phyloP scores from a whole-genome alignment of 257 asterid species.

The Solanum pinnatisectum region DNA sequence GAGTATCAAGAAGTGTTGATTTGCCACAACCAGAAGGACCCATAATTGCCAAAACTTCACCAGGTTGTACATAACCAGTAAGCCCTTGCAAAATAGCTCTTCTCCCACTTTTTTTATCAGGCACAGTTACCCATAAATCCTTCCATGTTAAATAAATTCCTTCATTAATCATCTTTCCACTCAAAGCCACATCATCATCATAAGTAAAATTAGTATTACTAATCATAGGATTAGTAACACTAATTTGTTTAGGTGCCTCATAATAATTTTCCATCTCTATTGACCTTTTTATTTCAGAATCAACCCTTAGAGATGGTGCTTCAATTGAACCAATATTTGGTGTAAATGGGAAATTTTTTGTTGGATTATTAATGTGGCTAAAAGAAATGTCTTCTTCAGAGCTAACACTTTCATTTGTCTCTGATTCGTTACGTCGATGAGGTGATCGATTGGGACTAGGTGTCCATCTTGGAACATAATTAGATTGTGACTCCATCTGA shows the following conservation, averaged over 20 bases:
- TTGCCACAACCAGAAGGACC: slow-evolving; percentile 72
- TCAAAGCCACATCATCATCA: background rate
- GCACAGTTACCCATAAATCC: slow-evolving; percentile 45
- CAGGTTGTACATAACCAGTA: slow-evolving; percentile 47
- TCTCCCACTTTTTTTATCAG: slow-evolving; percentile 18
- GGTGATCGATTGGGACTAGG: slow-evolving; percentile 17
- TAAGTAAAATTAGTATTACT: background rate
- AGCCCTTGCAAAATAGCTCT: slow-evolving; percentile 37
- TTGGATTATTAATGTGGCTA: background rate
- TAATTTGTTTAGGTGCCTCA: background rate
- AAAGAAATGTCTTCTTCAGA: slow-evolving; percentile 1
- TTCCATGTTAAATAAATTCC: slow-evolving; percentile 50
- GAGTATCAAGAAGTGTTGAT: slow-evolving; percentile 56
- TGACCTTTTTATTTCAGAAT: background rate
- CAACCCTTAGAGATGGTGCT: slow-evolving; percentile 13
- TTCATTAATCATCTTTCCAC: background rate
- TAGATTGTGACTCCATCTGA: background rate
- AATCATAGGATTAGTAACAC: background rate
- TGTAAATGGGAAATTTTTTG: slow-evolving; percentile 16
- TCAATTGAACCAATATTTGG: background rate
- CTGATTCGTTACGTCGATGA: background rate
- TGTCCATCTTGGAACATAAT: slow-evolving; percentile 13
- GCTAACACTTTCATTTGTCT: background rate
- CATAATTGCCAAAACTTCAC: slow-evolving; percentile 45
- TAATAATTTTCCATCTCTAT: background rate